phyloP scores from a whole-genome alignment of 176 grass and related monocot species.

The Hsuehochloa calcarea region DNA sequence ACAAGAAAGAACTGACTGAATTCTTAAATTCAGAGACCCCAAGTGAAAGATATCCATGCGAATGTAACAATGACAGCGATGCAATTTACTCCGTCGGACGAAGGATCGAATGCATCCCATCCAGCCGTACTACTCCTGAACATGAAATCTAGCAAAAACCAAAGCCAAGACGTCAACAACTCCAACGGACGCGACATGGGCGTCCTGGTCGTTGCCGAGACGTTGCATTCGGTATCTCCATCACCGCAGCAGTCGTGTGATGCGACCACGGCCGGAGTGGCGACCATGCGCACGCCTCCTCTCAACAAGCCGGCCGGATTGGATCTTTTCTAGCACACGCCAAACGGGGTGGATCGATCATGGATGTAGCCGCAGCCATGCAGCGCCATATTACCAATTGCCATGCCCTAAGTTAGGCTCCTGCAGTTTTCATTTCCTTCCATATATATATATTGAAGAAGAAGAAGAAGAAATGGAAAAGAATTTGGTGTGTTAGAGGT shows the following conservation, averaged over 20 bases:
- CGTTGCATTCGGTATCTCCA: conserved; percentile 22
- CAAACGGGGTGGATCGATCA: background rate
- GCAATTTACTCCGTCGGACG: too few relatives aligned
- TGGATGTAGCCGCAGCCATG: background rate
- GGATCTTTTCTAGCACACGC: background rate
- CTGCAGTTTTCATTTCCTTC: background rate
- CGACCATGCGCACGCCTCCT: background rate
- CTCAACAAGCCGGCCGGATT: background rate
- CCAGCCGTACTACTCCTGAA: background rate
- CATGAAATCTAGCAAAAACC: background rate
- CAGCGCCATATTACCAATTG: background rate
- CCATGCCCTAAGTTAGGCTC: background rate
- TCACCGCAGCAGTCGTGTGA: background rate
- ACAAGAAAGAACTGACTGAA: background rate
- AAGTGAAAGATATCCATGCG: background rate
- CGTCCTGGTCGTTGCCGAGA: background rate
- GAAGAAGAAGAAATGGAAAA: background rate
- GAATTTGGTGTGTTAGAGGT: too few relatives aligned
- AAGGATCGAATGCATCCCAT: background rate
- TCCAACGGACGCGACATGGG: background rate
- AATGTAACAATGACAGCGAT: background rate
- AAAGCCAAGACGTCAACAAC: background rate
- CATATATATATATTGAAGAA: background rate
- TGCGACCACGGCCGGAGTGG: background rate
- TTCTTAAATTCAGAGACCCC: background rate